A percentile compares a stretch with the other conserved stretches of the same genome.
Evolutionary conservation across 139 green algal species (phyloP).

Genomic region (Chlamydomonas asymmetrica): DNA sequence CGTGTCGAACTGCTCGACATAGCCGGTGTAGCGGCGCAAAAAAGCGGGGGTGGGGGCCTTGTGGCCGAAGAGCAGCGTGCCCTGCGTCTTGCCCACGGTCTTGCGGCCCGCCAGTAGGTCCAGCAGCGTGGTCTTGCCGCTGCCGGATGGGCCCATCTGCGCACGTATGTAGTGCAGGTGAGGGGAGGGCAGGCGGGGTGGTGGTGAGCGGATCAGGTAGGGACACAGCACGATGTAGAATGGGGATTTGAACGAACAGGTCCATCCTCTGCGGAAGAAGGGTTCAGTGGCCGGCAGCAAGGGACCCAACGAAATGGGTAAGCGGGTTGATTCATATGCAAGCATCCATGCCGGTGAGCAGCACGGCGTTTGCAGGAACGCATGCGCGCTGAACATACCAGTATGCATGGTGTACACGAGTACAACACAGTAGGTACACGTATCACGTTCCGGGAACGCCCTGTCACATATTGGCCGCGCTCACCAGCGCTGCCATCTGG

Average conservation of each 20-base stretch:
- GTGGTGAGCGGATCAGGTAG: too few species aligned
- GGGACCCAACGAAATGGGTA: neutral
- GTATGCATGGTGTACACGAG: too few species aligned
- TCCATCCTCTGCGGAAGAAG: too few species aligned
- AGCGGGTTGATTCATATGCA: neutral
- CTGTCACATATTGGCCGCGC: neutral
- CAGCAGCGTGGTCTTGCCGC: conserved; percentile 82
- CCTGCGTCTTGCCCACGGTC: conserved; percentile 43
- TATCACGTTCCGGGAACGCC: too few species aligned
- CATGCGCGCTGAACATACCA: too few species aligned
- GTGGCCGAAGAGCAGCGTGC: conserved; percentile 65
- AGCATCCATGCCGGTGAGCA: neutral
- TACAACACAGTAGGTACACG: too few species aligned
- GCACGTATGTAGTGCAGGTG: too few species aligned
- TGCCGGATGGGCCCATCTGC: conserved; percentile 72
- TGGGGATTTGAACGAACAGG: too few species aligned
- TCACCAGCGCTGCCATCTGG: conserved; percentile 45
- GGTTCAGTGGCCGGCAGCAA: too few species aligned
- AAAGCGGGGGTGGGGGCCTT: conserved; percentile 51
- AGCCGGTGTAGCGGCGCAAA: conserved; percentile 71
- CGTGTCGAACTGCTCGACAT: conserved; percentile 64
- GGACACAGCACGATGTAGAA: too few species aligned
- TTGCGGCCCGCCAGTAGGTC: conserved; percentile 56
- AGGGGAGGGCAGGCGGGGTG: too few species aligned
- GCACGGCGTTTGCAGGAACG: too few species aligned